Conservation (phyloP, 768 basidiomycete genomes). For the Inosperma sp. region DNA sequence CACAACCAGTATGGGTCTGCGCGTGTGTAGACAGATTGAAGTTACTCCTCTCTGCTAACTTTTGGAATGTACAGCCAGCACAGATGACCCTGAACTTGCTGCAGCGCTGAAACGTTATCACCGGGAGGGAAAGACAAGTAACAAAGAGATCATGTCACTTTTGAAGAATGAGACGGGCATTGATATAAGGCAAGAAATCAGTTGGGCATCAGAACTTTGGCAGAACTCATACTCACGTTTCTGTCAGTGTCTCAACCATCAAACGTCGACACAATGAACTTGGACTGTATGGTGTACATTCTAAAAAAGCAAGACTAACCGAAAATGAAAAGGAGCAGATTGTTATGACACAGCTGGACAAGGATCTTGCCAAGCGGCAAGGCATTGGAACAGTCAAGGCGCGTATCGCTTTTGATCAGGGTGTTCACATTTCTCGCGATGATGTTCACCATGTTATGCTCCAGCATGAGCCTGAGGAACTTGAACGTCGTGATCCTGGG, state of each 20-base stretch:
- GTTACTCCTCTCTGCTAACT: not conserved
- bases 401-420: slow-evolving; percentile 14
- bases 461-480: slow-evolving; percentile 1
- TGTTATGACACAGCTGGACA: slow-evolving; percentile 18
- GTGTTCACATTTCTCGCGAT: slow-evolving; percentile 8
- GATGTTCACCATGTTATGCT: slow-evolving; percentile 4
- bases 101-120: not conserved
- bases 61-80: not conserved
- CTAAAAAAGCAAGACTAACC: slow-evolving; percentile 15
- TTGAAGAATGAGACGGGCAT: not conserved
- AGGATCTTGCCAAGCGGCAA: slow-evolving; percentile 16
- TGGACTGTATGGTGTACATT: slow-evolving; percentile 12
- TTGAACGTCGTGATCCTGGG: slow-evolving; percentile 7
- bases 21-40: not conserved
- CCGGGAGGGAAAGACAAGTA: not conserved
- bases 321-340: slow-evolving; percentile 14
- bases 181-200: not conserved
- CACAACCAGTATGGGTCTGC: not conserved
- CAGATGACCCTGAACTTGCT: not conserved
- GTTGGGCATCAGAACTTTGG: not conserved
- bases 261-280: slow-evolving; percentile 11
- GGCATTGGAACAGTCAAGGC: slow-evolving; percentile 16
- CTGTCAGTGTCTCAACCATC: slow-evolving; percentile 10
- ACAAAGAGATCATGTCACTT: not conserved
- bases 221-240: not conserved